Base-by-base conservation (phyloP, 495 filamentous ascomycete genomes). In the Tuber microsphaerosporum region DNA sequence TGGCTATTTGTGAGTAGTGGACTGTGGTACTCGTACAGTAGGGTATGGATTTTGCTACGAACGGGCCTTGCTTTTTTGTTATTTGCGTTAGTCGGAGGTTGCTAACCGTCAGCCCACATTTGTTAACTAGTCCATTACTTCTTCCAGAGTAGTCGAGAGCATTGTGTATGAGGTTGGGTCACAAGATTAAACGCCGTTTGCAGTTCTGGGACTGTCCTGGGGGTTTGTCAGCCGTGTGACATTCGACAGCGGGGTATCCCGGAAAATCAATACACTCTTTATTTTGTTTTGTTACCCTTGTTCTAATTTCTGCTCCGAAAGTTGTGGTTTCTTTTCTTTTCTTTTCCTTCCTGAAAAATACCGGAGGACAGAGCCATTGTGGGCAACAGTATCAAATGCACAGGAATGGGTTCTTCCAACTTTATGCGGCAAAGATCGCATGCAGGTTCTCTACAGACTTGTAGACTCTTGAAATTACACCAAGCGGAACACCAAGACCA, bases 81-180 rank as follows among this genome's bases (percentile, higher is more conserved):
- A 14, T 65, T 31, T 65, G 56, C 56, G 34, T 75, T 72, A 68
- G 76, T 79, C 77, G 77, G 77, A 75, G 42, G 77, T 79, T 77
- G 77, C 77, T 79, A 79, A 72, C 76, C 77, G 73, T 79, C 77
- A 79, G 73, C 78, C 76, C 77, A 79, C 77, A 79, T 76, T 73
- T 19, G 26, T 71, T 73, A 3, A 75, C 39, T 37, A 72, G 39
- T 71, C 73, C 73, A 75, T 75, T n/a, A 76, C 42, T 73, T 71
- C 76, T 79, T 73, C 75, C 43, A 71, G 78, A 42, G 46, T 69
- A 22, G 73, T 70, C 78, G 71, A 75, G 73, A 46, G 73, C 70
- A 56, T 46, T 68, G 74, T 72, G 48, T 75, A 72, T 79, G 76
- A 34, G 34, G 56, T 73, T 71, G 73, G 77, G 77, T 79, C 77